A percentile compares a stretch with the other conserved stretches of the same genome.
Conservation (phyloP, 2,329 filamentous ascomycete genomes). For the Corynespora cassiicola region DNA sequence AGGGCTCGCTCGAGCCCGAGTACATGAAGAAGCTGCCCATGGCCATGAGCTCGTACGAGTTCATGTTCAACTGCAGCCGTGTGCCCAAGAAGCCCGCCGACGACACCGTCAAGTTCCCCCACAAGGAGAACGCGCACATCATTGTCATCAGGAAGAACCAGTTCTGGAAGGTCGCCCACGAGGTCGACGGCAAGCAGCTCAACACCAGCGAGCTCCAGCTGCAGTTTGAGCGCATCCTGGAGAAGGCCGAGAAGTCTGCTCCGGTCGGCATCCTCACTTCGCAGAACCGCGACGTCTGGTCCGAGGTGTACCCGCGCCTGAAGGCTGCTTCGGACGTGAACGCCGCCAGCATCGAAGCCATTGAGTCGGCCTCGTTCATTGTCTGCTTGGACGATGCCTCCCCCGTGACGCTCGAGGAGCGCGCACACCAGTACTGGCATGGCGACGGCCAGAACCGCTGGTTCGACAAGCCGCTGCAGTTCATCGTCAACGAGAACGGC, state of each 20-base stretch:
- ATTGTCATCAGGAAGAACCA: constrained; percentile 93
- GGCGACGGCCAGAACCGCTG: constrained; percentile 94
- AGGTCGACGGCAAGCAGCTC: constrained; percentile 82
- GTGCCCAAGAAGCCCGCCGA: constrained; percentile 84
- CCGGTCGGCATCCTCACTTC: constrained; percentile 85
- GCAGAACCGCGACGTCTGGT: constrained; percentile 93
- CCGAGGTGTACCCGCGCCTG: constrained; percentile 71
- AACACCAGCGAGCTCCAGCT: constrained; percentile 88
- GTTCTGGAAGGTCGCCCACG: constrained; percentile 90
- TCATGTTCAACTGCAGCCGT: constrained; percentile 96
- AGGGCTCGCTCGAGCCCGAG: constrained; percentile 85
- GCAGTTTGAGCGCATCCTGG: constrained; percentile 85
- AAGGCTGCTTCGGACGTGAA: constrained; percentile 81
- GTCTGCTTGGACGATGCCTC: constrained; percentile 92
- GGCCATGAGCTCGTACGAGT: constrained; percentile 98
- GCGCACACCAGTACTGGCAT: constrained; percentile 97
- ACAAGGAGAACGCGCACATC: constrained; percentile 82
- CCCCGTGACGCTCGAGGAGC: constrained; percentile 93
- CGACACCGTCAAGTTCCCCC: constrained; percentile 79
- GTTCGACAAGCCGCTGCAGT: constrained; percentile 98
- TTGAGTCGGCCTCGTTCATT: constrained; percentile 89
- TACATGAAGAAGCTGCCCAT: constrained; percentile 98
- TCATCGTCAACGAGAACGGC: constrained; percentile 98
- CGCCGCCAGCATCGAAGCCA: constrained; percentile 75
- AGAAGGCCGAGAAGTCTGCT: constrained; percentile 74